A percentile compares a stretch with the other conserved stretches of the same genome.
These are phyloP conservation scores for Acacia concinna DNA, from an alignment of 331 rosid species.

Conservation along the genomic window DNA sequence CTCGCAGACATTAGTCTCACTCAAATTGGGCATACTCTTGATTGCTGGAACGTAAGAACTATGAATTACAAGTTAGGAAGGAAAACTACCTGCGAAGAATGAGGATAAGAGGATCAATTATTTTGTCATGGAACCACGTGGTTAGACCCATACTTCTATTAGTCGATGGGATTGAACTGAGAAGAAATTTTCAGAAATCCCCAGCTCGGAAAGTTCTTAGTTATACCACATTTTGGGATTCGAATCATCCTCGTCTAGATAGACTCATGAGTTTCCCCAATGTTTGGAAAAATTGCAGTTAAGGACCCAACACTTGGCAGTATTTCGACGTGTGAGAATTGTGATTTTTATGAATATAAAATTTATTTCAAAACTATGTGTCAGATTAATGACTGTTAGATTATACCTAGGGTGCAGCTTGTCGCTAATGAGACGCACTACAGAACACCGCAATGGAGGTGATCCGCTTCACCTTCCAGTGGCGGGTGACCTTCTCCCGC, in stretches of 20 bases:
- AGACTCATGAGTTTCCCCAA: too few relatives aligned
- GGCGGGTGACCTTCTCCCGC: neutral
- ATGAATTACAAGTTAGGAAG: neutral
- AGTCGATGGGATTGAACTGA: neutral
- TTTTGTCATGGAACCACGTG: constrained; percentile 51
- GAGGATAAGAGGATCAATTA: constrained; percentile 57
- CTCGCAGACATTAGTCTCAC: neutral
- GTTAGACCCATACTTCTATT: constrained; percentile 20
- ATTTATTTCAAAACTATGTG: neutral
- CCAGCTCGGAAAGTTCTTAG: neutral
- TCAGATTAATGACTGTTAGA: neutral
- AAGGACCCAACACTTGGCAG: too few relatives aligned
- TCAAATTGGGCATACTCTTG: neutral
- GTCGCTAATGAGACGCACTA: neutral
- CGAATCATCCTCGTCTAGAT: too few relatives aligned
- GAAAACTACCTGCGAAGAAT: constrained; percentile 53
- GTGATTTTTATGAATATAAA: too few relatives aligned
- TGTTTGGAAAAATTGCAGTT: too few relatives aligned
- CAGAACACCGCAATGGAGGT: neutral
- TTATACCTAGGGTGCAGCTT: neutral
- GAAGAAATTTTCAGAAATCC: neutral
- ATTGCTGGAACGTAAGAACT: neutral
- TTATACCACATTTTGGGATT: neutral
- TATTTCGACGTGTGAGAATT: too few relatives aligned
- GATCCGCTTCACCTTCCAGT: neutral